phyloP scores from a whole-genome alignment of 2,329 filamentous ascomycete species.

The Cladosporium sp. region DNA sequence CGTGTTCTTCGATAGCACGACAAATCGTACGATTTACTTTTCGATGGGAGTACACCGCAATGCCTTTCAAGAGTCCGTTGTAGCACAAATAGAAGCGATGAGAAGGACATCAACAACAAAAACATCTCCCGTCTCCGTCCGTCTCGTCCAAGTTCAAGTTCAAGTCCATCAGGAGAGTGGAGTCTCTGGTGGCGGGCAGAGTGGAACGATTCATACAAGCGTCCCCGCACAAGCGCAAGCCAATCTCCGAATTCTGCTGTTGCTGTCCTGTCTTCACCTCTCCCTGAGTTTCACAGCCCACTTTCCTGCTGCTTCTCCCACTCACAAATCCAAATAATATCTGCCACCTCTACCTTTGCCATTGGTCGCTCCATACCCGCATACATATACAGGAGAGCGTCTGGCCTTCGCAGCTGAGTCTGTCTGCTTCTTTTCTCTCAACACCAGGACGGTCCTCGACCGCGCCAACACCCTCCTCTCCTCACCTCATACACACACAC shows the following conservation, averaged over 20 bases:
- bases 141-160: background rate
- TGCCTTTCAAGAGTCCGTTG: background rate
- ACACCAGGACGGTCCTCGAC: constrained; percentile 9
- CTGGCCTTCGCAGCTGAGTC: constrained; percentile 14
- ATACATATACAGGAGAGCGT: constrained; percentile 11
- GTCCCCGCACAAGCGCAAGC: constrained; percentile 10
- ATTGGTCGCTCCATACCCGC: background rate
- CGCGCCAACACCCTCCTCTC: background rate
- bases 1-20: background rate
- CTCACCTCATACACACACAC: background rate
- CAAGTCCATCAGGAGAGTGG: background rate
- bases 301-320: background rate
- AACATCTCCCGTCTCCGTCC: background rate
- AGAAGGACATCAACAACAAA: background rate
- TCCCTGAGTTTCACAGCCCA: background rate
- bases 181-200: background rate
- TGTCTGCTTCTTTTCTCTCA: background rate
- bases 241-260: constrained; percentile 1
- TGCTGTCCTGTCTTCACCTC: constrained; percentile 13
- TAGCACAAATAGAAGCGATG: background rate
- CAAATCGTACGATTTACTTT: background rate
- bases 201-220: background rate
- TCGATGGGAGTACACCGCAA: background rate
- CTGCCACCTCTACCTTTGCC: background rate
- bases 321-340: constrained; percentile 1